phyloP scores from a whole-genome alignment of 306 rosid genomes.

The Trifolium dubium region DNA sequence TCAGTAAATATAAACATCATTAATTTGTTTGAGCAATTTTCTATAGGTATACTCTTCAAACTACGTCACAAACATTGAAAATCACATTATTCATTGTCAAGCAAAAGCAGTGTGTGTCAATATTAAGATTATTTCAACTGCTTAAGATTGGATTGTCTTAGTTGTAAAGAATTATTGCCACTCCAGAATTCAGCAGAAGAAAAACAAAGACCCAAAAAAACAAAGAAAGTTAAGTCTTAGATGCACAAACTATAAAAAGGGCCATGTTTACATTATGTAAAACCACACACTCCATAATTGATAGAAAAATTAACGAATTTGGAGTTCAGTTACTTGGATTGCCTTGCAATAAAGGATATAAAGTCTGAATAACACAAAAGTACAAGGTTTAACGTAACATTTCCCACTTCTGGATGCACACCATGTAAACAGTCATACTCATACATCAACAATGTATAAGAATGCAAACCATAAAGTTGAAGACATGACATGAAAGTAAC shows the following conservation, averaged over 20 bases:
- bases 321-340: conserved; percentile 24
- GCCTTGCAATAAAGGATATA: conserved; percentile 2
- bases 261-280: conserved; percentile 27
- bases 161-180: conserved; percentile 25
- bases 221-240: conserved; percentile 13
- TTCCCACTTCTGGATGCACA: conserved; percentile 30
- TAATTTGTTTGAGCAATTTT: conserved; percentile 23
- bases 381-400: conserved; percentile 30
- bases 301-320: conserved; percentile 25
- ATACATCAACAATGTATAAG: conserved; percentile 10
- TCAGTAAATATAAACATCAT: conserved; percentile 33
- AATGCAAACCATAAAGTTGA: conserved; percentile 26
- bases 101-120: conserved; percentile 3
- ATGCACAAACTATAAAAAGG: conserved; percentile 15
- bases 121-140: conserved; percentile 26
- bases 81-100: conserved; percentile 21
- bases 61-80: conserved; percentile 7
- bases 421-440: conserved; percentile 13
- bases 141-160: conserved; percentile 25
- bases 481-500: conserved; percentile 16
- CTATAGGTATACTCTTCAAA: conserved; percentile 21
- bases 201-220: conserved; percentile 15
- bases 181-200: conserved; percentile 18
- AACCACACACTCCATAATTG: conserved; percentile 11
- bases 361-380: conserved; percentile 12